Conservation (phyloP, 2,329 filamentous ascomycete species). For the Fusarium torulosum region DNA sequence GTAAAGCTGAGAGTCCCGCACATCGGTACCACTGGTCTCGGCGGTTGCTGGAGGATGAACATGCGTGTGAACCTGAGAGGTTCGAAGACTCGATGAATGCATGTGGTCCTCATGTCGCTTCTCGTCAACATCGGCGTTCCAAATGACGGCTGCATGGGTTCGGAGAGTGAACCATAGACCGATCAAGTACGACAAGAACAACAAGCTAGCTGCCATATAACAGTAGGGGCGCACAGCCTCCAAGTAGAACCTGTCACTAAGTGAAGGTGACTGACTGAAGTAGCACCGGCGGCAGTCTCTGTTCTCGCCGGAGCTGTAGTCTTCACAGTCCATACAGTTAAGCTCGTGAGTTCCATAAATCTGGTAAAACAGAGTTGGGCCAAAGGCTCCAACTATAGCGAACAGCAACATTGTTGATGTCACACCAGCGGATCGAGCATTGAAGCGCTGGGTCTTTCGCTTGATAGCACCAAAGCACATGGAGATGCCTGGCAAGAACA, state of each 20-base stretch:
- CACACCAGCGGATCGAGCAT: slow-evolving; percentile 93
- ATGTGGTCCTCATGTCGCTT: slow-evolving; percentile 73
- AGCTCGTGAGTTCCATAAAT: slow-evolving; percentile 98
- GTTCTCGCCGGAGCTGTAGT: slow-evolving; percentile 56
- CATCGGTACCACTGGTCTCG: slow-evolving; percentile 71
- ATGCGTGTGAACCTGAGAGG: slow-evolving; percentile 54
- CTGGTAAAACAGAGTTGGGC: slow-evolving; percentile 96
- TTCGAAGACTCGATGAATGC: slow-evolving; percentile 50
- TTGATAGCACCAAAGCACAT: slow-evolving; percentile 99
- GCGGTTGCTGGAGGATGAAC: slow-evolving; percentile 50
- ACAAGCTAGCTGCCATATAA: slow-evolving; percentile 84
- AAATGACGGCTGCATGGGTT: slow-evolving; percentile 96
- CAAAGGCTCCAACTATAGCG: slow-evolving; percentile 93
- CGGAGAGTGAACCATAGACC: slow-evolving; percentile 95
- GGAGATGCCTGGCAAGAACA: slow-evolving; percentile 93
- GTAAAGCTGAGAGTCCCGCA: slow-evolving; percentile 90
- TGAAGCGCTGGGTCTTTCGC: slow-evolving; percentile 98
- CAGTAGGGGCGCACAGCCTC: slow-evolving; percentile 94
- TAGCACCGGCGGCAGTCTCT: slow-evolving; percentile 93
- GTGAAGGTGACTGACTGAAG: slow-evolving; percentile 87
- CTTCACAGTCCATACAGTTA: slow-evolving; percentile 78
- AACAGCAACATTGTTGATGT: slow-evolving; percentile 98
- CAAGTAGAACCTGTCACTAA: slow-evolving; percentile 89
- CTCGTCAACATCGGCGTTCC: slow-evolving; percentile 87
- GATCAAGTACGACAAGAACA: slow-evolving; percentile 94